Evolutionary conservation across 2,329 filamentous ascomycete genomes (phyloP), one percentile per base, ranked within the genome.

Genomic region (Microcera coccophila): DNA sequence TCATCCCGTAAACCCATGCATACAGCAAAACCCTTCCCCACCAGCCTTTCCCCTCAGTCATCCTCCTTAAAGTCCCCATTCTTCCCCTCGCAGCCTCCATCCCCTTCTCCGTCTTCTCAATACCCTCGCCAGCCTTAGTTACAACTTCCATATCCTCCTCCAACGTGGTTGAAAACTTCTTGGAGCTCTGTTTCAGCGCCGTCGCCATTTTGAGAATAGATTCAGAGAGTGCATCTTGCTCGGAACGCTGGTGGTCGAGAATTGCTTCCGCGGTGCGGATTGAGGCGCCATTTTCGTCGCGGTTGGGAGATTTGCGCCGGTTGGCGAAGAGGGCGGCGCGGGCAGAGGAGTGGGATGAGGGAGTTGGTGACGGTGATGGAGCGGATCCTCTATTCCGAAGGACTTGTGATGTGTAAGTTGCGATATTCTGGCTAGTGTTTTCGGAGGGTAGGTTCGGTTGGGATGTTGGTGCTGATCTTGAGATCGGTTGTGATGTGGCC

Each of bases 21-120:
- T 93, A 95, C 47, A 96, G 72, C 67, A 91, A 74, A 72, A 95
- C 79, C 39, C 90, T 72, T 5, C 85, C 90, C 81, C 79, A 89
- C 85, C 86, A 94, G 0, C 90, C 90, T 62, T 85, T 84, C 3
- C 90, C 90, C 69, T 96, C 91, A 14, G 85, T 89, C 82, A 95
- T 89, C 39, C 76, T 76, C 54, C 80, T 74, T 61, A 97, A 65
- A 57, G 79, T 75, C 2, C 87, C 84, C 87, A 97, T 94, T 49
- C 81, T 73, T 50, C 80, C 78, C 40, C 81, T 81, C 3, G 90
- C 89, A 2, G 81, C 78, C 47, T 90, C 83, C 77, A 97, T 85
- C 15, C 83, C 83, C 35, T 75, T 69, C 45, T 85, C 82, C 55
- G 85, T 94, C 63, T 81, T 83, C 58, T 90, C 86, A 54, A 97